Percentiles rank a stretch among this genome's conserved stretches.
Evolutionary conservation across 345 rosid genomes (phyloP).

Genomic region (Kandelia obovata): DNA sequence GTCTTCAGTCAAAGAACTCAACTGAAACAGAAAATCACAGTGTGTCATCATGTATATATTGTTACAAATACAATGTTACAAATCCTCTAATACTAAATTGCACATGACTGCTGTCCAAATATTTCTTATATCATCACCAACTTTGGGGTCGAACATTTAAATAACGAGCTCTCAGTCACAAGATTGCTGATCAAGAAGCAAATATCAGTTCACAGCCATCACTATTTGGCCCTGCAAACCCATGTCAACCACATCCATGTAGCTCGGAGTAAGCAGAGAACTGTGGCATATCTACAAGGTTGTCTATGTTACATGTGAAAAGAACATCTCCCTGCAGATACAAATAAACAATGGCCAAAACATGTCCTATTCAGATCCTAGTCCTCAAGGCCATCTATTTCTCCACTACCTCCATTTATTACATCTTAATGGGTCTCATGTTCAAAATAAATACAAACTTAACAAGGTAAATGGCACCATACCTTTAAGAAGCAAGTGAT

Average conservation of each 20-base stretch:
- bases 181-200: background rate
- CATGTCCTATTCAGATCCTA: too few species aligned
- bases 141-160: background rate
- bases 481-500: constrained; percentile 84
- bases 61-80: background rate
- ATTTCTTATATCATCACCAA: background rate
- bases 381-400: too few species aligned
- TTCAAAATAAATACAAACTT: too few species aligned
- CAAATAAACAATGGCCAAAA: too few species aligned
- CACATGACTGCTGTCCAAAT: background rate
- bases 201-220: constrained; percentile 4
- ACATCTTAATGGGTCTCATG: too few species aligned
- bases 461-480: constrained; percentile 11
- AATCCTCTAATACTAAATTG: constrained; percentile 1
- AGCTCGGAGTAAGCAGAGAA: too few species aligned
- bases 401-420: too few species aligned
- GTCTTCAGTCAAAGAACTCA: constrained; percentile 56
- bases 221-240: background rate
- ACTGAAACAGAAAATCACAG: constrained; percentile 44
- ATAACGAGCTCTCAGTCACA: background rate
- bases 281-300: too few species aligned
- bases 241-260: too few species aligned
- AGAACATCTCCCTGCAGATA: too few species aligned
- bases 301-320: too few species aligned
- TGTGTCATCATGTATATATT: background rate